Evolutionary conservation across 495 filamentous ascomycete species (phyloP).

Genomic region (Lophiostoma macrostomum): DNA sequence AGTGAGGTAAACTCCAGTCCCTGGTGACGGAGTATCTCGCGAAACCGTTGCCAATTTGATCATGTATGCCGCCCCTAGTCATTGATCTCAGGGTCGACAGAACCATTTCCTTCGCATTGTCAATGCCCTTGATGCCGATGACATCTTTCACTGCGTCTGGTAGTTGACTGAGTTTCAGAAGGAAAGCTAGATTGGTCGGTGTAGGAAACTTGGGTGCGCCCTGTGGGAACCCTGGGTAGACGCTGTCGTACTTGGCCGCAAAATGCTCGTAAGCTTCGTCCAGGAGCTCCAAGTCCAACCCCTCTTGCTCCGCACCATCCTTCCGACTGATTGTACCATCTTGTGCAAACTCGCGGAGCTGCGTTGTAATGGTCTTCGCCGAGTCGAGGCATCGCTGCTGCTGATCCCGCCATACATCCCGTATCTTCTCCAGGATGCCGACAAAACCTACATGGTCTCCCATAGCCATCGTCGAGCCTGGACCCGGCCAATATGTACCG

Average conservation of each 20-base stretch:
- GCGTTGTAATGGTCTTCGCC: slow-evolving; percentile 74
- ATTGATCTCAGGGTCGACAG: slow-evolving; percentile 77
- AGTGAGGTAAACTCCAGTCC: slow-evolving; percentile 91
- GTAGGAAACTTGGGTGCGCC: slow-evolving; percentile 87
- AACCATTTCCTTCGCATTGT: slow-evolving; percentile 75
- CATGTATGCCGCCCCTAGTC: slow-evolving; percentile 81
- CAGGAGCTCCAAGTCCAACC: slow-evolving; percentile 82
- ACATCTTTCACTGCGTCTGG: slow-evolving; percentile 73
- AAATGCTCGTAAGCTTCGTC: slow-evolving; percentile 88
- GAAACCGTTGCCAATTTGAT: slow-evolving; percentile 91
- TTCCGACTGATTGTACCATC: slow-evolving; percentile 69
- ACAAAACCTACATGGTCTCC: slow-evolving; percentile 68
- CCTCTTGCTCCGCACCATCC: slow-evolving; percentile 48
- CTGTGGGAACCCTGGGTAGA: slow-evolving; percentile 72
- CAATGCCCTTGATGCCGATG: slow-evolving; percentile 77
- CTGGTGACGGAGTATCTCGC: slow-evolving; percentile 84
- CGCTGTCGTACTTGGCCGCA: slow-evolving; percentile 69
- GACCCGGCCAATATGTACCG: slow-evolving; percentile 94
- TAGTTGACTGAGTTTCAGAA: slow-evolving; percentile 73
- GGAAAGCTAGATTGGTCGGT: slow-evolving; percentile 76
- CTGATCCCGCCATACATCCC: slow-evolving; percentile 79
- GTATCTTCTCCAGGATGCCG: slow-evolving; percentile 76
- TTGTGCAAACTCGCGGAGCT: slow-evolving; percentile 80
- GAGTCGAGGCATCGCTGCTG: slow-evolving; percentile 74
- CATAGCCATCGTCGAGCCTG: slow-evolving; percentile 48